Evolutionary conservation across 2,329 filamentous ascomycete species (phyloP).

Genomic region (Daldinia sp.): DNA sequence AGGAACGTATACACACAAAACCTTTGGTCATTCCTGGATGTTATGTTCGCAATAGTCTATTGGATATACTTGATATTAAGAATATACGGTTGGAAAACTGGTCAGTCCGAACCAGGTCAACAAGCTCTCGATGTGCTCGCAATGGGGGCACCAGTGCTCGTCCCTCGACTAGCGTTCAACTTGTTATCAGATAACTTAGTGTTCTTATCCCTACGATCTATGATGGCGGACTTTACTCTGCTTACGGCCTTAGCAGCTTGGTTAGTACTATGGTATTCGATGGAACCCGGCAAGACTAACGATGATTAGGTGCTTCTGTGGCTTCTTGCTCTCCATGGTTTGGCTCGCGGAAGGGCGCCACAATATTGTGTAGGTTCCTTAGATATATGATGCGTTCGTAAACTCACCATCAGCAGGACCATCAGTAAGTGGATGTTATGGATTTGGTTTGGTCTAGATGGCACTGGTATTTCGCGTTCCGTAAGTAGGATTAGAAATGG

Average conservation of each 20-base stretch:
- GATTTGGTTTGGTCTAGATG: constrained; percentile 91
- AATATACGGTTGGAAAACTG: constrained; percentile 66
- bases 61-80: constrained; percentile 73
- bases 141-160: constrained; percentile 78
- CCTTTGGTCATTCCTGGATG: constrained; percentile 86
- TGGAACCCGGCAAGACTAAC: constrained; percentile 19
- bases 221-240: constrained; percentile 87
- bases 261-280: constrained; percentile 47
- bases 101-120: constrained; percentile 59
- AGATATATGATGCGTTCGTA: background rate
- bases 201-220: constrained; percentile 80
- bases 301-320: constrained; percentile 70
- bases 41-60: constrained; percentile 79
- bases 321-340: constrained; percentile 79
- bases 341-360: constrained; percentile 77
- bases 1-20: constrained; percentile 88
- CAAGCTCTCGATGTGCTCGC: constrained; percentile 82
- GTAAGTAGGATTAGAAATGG: constrained; percentile 46
- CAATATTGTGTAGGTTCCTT: constrained; percentile 59
- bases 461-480: constrained; percentile 67
- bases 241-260: constrained; percentile 78
- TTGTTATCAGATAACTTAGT: constrained; percentile 84
- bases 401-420: constrained; percentile 54
- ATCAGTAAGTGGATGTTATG: constrained; percentile 93
- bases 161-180: constrained; percentile 84